A percentile compares a stretch with the other conserved stretches of the same genome.
These are phyloP conservation scores for Saccharomyces eubayanus DNA, from an alignment of 805 yeast species.

Conservation along the genomic window DNA sequence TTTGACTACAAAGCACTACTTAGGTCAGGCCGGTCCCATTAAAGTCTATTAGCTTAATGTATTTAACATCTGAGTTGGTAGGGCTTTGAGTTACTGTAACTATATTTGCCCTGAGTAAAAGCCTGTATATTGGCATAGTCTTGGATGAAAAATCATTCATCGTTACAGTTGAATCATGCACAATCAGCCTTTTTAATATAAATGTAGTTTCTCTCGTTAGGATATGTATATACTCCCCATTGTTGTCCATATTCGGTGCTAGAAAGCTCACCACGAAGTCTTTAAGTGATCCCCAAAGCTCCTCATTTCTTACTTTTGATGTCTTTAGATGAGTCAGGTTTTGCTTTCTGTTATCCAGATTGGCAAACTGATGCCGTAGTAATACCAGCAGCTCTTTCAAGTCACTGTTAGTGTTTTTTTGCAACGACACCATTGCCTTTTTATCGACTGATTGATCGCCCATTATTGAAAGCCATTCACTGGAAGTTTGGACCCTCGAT, in stretches of 20 bases:
- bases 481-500: slow-evolving; percentile 12
- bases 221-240: slow-evolving; percentile 2
- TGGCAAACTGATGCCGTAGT: slow-evolving; percentile 1
- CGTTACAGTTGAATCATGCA: slow-evolving; percentile 12
- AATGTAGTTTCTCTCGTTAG: slow-evolving; percentile 3
- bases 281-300: slow-evolving; percentile 7
- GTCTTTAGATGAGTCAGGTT: neutral
- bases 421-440: slow-evolving; percentile 10
- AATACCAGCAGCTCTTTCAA: slow-evolving; percentile 8
- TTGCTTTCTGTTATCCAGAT: neutral
- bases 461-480: slow-evolving; percentile 6
- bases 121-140: slow-evolving; percentile 10
- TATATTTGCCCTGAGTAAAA: slow-evolving; percentile 12
- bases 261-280: slow-evolving; percentile 10
- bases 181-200: slow-evolving; percentile 12
- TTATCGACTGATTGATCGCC: slow-evolving; percentile 1
- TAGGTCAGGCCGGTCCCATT: neutral
- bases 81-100: slow-evolving; percentile 3
- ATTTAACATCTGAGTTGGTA: slow-evolving; percentile 2
- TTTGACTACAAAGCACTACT: neutral
- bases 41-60: slow-evolving; percentile 18
- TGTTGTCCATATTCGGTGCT: slow-evolving; percentile 11
- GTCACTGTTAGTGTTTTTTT: slow-evolving; percentile 15
- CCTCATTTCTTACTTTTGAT: slow-evolving; percentile 4
- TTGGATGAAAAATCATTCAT: slow-evolving; percentile 10